Base-by-base conservation (phyloP, 192 early-diverging fungal species). In the Chytriomyces hyalinus region DNA sequence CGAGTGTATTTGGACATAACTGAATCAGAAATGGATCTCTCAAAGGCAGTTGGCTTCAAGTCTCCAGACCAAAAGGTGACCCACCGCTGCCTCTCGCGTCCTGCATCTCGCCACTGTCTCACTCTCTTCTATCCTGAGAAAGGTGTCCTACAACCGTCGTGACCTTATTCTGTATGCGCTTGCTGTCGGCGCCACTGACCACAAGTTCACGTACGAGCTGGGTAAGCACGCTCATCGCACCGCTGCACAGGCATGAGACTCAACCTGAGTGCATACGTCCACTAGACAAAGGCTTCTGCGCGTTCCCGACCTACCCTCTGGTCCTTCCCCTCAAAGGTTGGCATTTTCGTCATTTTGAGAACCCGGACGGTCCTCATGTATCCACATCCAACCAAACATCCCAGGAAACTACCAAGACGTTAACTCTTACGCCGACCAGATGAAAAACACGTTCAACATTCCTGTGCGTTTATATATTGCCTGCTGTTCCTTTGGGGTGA, bases 101-200 rank as follows among this genome's bases (percentile, higher is more conserved):
- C 43, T 68, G 36, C 47, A 15, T 36, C n/a, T 36, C 63, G 13
- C n/a, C 15, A 0, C 11, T 20, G 17, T 26, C n/a, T 15, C n/a
- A 15, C n/a, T 22, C 15, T n/a, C 15, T 65, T 24, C 26, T 28
- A 65, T 65, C 20, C 3, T 2, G 47, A 8, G n/a, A 43, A 24
- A 68, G 67, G 67, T 68, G 15, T 13, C 36, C 13, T 68, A 68
- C 67, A 68, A 68, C 48, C 67, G 67, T 8, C 67, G 92, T 7
- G 93, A 94, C 76, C 79, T 91, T 6, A 85, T 93, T 62, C 78
- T 94, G n/a, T 94, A 94, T 67, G 91, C 92, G 9, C 70, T 93
- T 20, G 87, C 91, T 7, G 84, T 93, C 28, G 90, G 90, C 17
- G 84, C 89, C 65, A 79, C 81, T 43, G 92, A 94, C 44, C 83